These are phyloP conservation scores for Beauveria brongniartii DNA, from an alignment of 2,329 filamentous ascomycete species.

Conservation along the genomic window DNA sequence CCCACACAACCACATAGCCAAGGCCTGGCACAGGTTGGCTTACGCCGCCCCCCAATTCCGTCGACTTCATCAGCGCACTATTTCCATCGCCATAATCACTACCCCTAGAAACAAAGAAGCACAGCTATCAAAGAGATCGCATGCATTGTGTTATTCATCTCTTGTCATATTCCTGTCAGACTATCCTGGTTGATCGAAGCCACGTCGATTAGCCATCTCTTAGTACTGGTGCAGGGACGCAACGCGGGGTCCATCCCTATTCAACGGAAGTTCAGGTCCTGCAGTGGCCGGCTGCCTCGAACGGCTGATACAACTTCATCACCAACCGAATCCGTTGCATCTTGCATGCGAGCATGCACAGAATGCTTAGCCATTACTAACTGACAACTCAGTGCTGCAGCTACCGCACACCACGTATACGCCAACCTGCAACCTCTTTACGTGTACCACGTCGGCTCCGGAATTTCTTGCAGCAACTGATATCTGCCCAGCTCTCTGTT, in stretches of 20 bases:
- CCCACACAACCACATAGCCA: too few relatives aligned
- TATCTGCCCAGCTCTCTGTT: constrained; percentile 53
- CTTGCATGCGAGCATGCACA: not conserved
- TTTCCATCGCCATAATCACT: not conserved
- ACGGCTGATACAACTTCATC: too few relatives aligned
- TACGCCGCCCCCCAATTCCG: not conserved
- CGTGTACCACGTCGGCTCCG: constrained; percentile 55
- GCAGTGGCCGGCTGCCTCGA: too few relatives aligned
- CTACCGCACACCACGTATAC: too few relatives aligned
- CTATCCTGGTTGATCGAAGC: not conserved
- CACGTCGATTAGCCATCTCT: too few relatives aligned
- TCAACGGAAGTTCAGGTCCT: too few relatives aligned
- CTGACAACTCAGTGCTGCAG: not conserved
- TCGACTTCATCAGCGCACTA: not conserved
- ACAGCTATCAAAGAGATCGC: not conserved
- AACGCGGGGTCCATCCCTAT: too few relatives aligned
- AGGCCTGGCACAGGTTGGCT: not conserved
- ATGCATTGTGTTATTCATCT: not conserved
- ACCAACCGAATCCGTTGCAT: too few relatives aligned
- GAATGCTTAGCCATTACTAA: not conserved
- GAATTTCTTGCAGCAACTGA: constrained; percentile 46
- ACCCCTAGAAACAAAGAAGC: too few relatives aligned
- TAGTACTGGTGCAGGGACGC: too few relatives aligned
- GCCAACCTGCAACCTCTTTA: constrained; percentile 18
- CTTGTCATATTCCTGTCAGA: not conserved